Evolutionary conservation across 2,329 filamentous ascomycete species (phyloP).

Genomic region (Epichloe festucae): DNA sequence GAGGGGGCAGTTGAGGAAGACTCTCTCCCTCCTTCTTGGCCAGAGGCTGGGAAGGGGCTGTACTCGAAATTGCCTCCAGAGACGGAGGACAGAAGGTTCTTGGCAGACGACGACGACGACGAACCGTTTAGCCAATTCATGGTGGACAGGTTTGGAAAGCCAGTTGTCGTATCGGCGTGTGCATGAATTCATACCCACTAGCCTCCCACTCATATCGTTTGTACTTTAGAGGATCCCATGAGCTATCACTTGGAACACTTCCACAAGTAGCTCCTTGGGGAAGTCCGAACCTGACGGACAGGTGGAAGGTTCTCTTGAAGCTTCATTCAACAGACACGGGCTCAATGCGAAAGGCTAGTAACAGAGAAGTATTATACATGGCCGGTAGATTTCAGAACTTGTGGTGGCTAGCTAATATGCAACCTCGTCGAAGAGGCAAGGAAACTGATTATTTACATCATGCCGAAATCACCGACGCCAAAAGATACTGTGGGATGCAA

Average conservation of each 20-base stretch:
- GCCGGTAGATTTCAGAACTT: background rate
- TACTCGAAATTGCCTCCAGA: slow-evolving; percentile 26
- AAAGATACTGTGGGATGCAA: slow-evolving; percentile 1
- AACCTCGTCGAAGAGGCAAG: background rate
- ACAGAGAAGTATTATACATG: background rate
- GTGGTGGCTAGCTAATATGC: background rate
- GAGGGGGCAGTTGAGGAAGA: slow-evolving; percentile 10
- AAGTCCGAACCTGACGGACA: too few relatives aligned
- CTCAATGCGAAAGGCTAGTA: background rate
- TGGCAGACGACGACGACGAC: slow-evolving; percentile 27
- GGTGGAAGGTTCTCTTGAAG: too few relatives aligned
- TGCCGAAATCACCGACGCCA: slow-evolving; percentile 5
- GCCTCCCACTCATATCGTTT: too few relatives aligned
- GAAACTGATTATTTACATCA: slow-evolving; percentile 6
- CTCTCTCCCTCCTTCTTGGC: slow-evolving; percentile 26
- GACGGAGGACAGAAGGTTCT: slow-evolving; percentile 21
- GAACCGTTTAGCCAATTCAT: slow-evolving; percentile 32
- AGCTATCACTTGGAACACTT: too few relatives aligned
- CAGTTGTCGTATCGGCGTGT: slow-evolving; percentile 20
- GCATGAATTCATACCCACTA: slow-evolving; percentile 7
- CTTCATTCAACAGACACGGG: too few relatives aligned
- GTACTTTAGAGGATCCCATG: too few relatives aligned
- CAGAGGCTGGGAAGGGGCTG: slow-evolving; percentile 25
- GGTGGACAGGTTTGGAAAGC: slow-evolving; percentile 24
- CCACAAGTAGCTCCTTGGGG: too few relatives aligned